These are phyloP conservation scores for Pseudogymnoascus sp. DNA, from an alignment of 2,329 filamentous ascomycete genomes.

Conservation along the genomic window DNA sequence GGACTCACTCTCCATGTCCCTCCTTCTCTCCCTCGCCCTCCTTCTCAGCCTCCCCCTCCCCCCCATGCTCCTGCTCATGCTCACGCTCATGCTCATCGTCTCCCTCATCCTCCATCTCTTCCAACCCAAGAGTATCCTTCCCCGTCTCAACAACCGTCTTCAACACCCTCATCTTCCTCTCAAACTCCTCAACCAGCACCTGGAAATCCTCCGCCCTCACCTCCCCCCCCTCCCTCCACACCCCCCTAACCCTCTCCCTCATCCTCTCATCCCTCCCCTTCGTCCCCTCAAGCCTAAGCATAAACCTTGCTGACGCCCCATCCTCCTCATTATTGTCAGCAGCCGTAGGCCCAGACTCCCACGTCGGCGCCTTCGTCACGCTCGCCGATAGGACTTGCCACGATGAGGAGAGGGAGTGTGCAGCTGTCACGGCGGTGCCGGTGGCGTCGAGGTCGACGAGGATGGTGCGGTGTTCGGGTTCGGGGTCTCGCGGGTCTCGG, in stretches of 20 bases:
- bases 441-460: constrained; percentile 46
- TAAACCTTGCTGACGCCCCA: constrained; percentile 31
- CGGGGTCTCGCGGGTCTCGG: constrained; percentile 5
- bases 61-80: not conserved
- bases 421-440: constrained; percentile 52
- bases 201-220: constrained; percentile 40
- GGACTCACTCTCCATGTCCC: not conserved
- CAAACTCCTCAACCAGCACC: constrained; percentile 48
- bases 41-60: not conserved
- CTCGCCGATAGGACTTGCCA: constrained; percentile 58
- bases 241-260: constrained; percentile 24
- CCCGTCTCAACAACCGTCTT: constrained; percentile 43
- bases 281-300: constrained; percentile 55
- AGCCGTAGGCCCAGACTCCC: constrained; percentile 34
- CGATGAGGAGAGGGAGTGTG: constrained; percentile 63
- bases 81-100: constrained; percentile 8
- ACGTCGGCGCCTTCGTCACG: constrained; percentile 54
- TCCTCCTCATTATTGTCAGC: constrained; percentile 8
- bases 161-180: constrained; percentile 47
- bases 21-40: too few relatives aligned
- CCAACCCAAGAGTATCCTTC: constrained; percentile 21
- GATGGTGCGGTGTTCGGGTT: constrained; percentile 36
- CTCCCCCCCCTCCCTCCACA: constrained; percentile 6
- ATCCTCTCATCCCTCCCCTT: constrained; percentile 27
- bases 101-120: constrained; percentile 11